Evolutionary conservation across 805 yeast species (phyloP).

Genomic region (Candida berthetii): DNA sequence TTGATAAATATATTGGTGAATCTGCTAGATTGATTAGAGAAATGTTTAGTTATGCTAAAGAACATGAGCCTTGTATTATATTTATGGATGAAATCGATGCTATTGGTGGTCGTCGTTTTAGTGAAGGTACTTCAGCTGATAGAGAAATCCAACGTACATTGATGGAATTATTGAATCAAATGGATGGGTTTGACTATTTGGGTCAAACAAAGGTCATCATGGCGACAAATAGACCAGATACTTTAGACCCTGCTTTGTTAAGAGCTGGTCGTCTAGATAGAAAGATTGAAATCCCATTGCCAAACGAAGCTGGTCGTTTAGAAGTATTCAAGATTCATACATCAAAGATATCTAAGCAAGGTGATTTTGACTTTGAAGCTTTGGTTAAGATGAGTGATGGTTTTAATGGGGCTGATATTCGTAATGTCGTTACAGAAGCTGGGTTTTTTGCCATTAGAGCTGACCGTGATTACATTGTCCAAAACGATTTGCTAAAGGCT

Average conservation of each 20-base stretch:
- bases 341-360: constrained; percentile 75
- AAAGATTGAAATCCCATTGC: constrained; percentile 91
- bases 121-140: constrained; percentile 98
- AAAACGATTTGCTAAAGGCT: constrained; percentile 94
- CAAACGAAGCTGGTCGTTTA: constrained; percentile 92
- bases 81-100: constrained; percentile 99
- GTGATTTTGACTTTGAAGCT: constrained; percentile 96
- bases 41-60: constrained; percentile 96
- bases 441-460: constrained; percentile 98
- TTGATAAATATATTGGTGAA: constrained; percentile 97
- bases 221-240: constrained; percentile 99
- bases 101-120: constrained; percentile 95
- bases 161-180: constrained; percentile 94
- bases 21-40: constrained; percentile 95
- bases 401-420: constrained; percentile 96
- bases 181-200: constrained; percentile 96
- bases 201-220: constrained; percentile 96
- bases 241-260: constrained; percentile 92
- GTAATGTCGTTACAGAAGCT: constrained; percentile 97
- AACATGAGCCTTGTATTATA: constrained; percentile 96
- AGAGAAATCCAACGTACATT: constrained; percentile 97
- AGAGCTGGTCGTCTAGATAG: constrained; percentile 98
- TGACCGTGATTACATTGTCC: constrained; percentile 91
- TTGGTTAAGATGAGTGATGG: constrained; percentile 98
- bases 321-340: constrained; percentile 94